Percentiles rank a stretch among this genome's conserved stretches.
Conservation (phyloP, 2,329 filamentous ascomycete species). For the Exophiala phaeomuriformis region DNA sequence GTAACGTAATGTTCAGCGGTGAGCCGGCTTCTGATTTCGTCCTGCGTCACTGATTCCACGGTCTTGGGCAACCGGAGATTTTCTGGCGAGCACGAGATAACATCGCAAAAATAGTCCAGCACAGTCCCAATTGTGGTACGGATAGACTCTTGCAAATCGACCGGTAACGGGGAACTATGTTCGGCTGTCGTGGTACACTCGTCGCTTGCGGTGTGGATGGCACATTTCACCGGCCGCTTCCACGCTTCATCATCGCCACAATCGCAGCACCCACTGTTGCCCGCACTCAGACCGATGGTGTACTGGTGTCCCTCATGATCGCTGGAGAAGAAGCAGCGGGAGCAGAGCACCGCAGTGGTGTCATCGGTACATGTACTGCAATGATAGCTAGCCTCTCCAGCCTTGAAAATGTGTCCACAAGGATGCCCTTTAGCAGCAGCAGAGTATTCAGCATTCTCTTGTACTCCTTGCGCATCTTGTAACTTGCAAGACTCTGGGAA, state of each 20-base stretch:
- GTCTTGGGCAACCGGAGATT: constrained; percentile 83
- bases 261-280: constrained; percentile 94
- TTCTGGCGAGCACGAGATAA: constrained; percentile 95
- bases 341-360: constrained; percentile 91
- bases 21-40: constrained; percentile 73
- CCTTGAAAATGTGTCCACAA: constrained; percentile 95
- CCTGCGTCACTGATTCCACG: constrained; percentile 67
- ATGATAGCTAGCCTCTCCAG: constrained; percentile 85
- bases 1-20: constrained; percentile 64
- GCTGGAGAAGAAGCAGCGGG: constrained; percentile 87
- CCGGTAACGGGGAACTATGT: constrained; percentile 49
- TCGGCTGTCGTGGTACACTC: constrained; percentile 52
- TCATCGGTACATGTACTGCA: constrained; percentile 92
- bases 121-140: constrained; percentile 76
- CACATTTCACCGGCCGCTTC: constrained; percentile 79
- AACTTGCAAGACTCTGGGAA: constrained; percentile 64
- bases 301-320: constrained; percentile 93
- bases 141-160: constrained; percentile 69
- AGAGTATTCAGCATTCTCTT: constrained; percentile 90
- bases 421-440: constrained; percentile 84
- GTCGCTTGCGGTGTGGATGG: constrained; percentile 73
- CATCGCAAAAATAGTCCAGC: constrained; percentile 93
- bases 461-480: constrained; percentile 79
- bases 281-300: constrained; percentile 75
- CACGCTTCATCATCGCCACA: constrained; percentile 95